These are phyloP conservation scores for Glonium stellatum DNA, from an alignment of 495 filamentous ascomycete species.

Conservation along the genomic window DNA sequence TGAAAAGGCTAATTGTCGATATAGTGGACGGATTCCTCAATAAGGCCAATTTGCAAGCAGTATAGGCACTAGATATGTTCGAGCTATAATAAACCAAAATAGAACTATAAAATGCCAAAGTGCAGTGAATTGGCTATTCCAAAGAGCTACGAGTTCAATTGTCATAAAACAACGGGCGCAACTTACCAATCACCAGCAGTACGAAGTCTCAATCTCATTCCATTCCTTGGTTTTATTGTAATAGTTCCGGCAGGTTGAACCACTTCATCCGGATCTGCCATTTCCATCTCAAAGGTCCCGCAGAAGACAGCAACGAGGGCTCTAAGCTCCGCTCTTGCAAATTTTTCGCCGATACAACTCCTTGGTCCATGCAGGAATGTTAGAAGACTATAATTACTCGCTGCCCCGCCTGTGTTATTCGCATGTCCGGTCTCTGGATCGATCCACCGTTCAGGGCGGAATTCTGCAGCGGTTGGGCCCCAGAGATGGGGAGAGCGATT, in stretches of 20 bases:
- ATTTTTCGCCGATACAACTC: constrained; percentile 34
- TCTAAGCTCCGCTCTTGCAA: constrained; percentile 32
- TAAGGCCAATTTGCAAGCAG: too few species aligned
- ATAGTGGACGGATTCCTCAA: too few species aligned
- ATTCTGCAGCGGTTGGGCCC: constrained; percentile 27
- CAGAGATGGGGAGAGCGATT: constrained; percentile 31
- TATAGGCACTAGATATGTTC: too few species aligned
- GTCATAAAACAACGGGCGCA: too few species aligned
- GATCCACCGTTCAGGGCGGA: constrained; percentile 34
- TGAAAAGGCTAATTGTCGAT: too few species aligned
- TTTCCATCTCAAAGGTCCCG: constrained; percentile 14
- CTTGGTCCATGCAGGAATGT: constrained; percentile 35
- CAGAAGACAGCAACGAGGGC: constrained; percentile 29
- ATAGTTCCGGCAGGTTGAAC: constrained; percentile 24
- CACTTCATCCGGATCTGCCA: constrained; percentile 24
- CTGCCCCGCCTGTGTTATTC: constrained; percentile 24
- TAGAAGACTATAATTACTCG: constrained; percentile 28
- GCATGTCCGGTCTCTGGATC: constrained; percentile 18
- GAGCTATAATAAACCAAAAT: too few species aligned
- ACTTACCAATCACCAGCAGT: constrained; percentile 7
- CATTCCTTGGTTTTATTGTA: constrained; percentile 29
- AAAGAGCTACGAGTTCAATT: too few species aligned
- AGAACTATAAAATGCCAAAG: too few species aligned
- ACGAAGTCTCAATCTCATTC: constrained; percentile 26
- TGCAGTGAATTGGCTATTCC: too few species aligned